These are phyloP conservation scores for Aspergillus biplanus DNA, from an alignment of 495 filamentous ascomycete species.

Conservation along the genomic window DNA sequence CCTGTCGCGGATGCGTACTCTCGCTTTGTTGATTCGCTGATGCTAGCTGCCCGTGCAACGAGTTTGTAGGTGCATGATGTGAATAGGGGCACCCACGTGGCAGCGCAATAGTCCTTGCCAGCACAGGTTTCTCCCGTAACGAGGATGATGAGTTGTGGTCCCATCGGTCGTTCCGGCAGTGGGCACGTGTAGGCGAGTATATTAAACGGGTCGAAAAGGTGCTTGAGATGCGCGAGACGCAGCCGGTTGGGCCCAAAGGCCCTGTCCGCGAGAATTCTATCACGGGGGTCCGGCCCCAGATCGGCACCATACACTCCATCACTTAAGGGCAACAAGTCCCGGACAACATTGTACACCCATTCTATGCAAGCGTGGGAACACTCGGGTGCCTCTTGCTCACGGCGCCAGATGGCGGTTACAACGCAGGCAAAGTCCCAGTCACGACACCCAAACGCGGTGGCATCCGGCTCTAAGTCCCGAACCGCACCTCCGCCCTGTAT, in stretches of 20 bases:
- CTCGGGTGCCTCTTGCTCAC: constrained; percentile 57
- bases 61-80: constrained; percentile 28
- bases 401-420: constrained; percentile 64
- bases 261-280: constrained; percentile 51
- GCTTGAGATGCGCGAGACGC: constrained; percentile 59
- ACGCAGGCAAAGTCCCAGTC: constrained; percentile 68
- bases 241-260: constrained; percentile 61
- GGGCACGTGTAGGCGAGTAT: constrained; percentile 61
- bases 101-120: constrained; percentile 66
- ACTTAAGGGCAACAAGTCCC: constrained; percentile 53
- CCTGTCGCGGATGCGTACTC: constrained; percentile 60
- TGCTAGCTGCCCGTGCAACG: constrained; percentile 45
- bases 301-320: constrained; percentile 62
- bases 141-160: constrained; percentile 59
- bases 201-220: constrained; percentile 51
- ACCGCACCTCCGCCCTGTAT: constrained; percentile 63
- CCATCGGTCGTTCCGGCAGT: constrained; percentile 41
- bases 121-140: constrained; percentile 62
- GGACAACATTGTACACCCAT: constrained; percentile 62
- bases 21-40: constrained; percentile 62
- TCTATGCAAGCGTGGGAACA: constrained; percentile 41
- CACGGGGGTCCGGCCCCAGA: constrained; percentile 65
- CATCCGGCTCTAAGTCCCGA: constrained; percentile 47
- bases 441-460: constrained; percentile 65
- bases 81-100: constrained; percentile 54